Evolutionary conservation across 345 rosid species (phyloP).

Genomic region (Hypericum perforatum): DNA sequence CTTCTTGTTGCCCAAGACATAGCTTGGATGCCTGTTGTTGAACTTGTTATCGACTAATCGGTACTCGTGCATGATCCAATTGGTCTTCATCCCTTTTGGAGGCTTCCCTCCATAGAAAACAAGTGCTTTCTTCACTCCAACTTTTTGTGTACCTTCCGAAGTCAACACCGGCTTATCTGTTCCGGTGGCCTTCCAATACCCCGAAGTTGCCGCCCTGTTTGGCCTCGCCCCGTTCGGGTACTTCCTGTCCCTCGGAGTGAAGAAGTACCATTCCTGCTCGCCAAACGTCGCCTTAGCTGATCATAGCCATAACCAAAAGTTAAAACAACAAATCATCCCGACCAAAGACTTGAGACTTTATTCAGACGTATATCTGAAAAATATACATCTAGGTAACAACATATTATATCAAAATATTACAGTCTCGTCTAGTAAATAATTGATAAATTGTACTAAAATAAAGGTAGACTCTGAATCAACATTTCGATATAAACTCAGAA

Average conservation of each 20-base stretch:
- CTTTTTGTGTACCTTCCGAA: conserved; percentile 20
- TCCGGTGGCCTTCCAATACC: conserved; percentile 31
- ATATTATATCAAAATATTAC: no score
- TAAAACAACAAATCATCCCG: no score
- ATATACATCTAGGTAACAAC: no score
- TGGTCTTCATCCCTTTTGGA: conserved; percentile 25
- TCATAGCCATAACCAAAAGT: background rate
- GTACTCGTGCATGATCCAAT: conserved; percentile 31
- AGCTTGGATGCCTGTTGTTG: conserved; percentile 50
- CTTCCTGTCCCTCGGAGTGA: conserved; percentile 28
- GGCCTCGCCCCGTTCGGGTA: conserved; percentile 28
- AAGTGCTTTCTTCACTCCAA: conserved; percentile 28
- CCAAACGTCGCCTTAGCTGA: conserved; percentile 29
- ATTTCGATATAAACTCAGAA: no score
- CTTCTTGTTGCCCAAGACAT: conserved; percentile 61
- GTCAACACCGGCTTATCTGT: conserved; percentile 25
- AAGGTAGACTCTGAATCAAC: no score
- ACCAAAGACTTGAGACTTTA: no score
- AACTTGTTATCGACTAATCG: conserved; percentile 20
- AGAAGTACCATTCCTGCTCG: conserved; percentile 28
- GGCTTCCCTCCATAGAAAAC: conserved; percentile 32
- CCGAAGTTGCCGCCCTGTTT: conserved; percentile 30
- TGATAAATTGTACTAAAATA: no score
- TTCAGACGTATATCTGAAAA: no score
- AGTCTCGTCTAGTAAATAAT: no score